Evolutionary conservation across 2,329 filamentous ascomycete species (phyloP).

Genomic region (Fusarium sp.): DNA sequence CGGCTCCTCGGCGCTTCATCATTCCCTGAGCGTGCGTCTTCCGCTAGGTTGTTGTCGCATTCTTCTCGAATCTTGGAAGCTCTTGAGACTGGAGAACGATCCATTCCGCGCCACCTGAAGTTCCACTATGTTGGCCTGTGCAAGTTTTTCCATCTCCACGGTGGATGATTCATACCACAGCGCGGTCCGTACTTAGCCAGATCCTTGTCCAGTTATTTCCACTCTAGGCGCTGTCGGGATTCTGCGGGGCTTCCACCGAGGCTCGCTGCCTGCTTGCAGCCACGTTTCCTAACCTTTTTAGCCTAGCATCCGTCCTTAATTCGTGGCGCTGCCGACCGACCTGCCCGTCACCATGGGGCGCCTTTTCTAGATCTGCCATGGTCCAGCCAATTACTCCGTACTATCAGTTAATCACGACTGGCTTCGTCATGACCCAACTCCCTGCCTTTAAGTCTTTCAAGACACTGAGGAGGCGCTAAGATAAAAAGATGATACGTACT

Average conservation of each 20-base stretch:
- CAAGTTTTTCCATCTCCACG: slow-evolving; percentile 14
- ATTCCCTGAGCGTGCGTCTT: not conserved
- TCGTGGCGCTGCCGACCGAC: slow-evolving; percentile 32
- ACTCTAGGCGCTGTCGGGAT: slow-evolving; percentile 27
- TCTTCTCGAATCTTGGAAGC: slow-evolving; percentile 33
- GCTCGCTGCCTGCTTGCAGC: slow-evolving; percentile 36
- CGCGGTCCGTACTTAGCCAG: slow-evolving; percentile 28
- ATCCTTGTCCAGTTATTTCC: slow-evolving; percentile 11
- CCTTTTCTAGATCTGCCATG: not conserved
- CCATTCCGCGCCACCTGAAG: slow-evolving; percentile 11
- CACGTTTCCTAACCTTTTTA: slow-evolving; percentile 32
- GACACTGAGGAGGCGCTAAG: not conserved
- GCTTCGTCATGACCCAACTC: slow-evolving; percentile 20
- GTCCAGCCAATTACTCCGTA: not conserved
- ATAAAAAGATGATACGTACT: not conserved
- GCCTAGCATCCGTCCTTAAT: not conserved
- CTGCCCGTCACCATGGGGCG: slow-evolving; percentile 4
- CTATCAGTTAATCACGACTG: not conserved
- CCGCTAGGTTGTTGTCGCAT: not conserved
- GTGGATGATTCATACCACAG: slow-evolving; percentile 11
- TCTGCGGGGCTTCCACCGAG: slow-evolving; percentile 1
- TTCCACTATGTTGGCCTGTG: slow-evolving; percentile 21
- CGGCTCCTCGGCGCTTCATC: slow-evolving; percentile 20
- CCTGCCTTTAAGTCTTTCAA: slow-evolving; percentile 1
- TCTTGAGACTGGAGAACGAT: slow-evolving; percentile 7